phyloP scores from a whole-genome alignment of 495 filamentous ascomycete genomes.

The Penicillium roqueforti region DNA sequence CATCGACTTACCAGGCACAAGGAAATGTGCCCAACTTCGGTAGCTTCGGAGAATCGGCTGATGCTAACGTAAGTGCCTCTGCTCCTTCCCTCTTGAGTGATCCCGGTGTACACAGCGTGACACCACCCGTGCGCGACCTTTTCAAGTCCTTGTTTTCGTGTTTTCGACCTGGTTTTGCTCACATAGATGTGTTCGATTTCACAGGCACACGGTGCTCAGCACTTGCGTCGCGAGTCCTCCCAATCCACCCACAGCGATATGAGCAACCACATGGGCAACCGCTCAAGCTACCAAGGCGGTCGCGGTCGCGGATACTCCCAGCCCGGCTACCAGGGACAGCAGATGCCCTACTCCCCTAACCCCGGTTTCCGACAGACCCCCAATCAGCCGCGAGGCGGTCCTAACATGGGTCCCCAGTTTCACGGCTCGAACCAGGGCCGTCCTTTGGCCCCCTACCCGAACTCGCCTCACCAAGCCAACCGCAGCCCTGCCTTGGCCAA shows the following conservation, averaged over 20 bases:
- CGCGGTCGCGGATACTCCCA: slow-evolving; percentile 66
- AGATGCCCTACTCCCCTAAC: slow-evolving; percentile 64
- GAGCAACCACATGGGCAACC: slow-evolving; percentile 54
- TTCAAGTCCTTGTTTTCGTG: slow-evolving; percentile 6
- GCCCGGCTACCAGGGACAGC: slow-evolving; percentile 50
- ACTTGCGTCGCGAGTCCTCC: slow-evolving; percentile 77
- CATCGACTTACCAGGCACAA: slow-evolving; percentile 61
- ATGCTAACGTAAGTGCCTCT: slow-evolving; percentile 62
- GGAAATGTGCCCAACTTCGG: slow-evolving; percentile 71
- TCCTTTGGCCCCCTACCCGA: slow-evolving; percentile 54
- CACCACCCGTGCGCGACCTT: slow-evolving; percentile 8
- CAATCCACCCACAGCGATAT: slow-evolving; percentile 76
- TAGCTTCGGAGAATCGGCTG: slow-evolving; percentile 62
- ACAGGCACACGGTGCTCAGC: slow-evolving; percentile 63
- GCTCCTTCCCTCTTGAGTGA: slow-evolving; percentile 14
- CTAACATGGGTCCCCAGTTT: slow-evolving; percentile 61
- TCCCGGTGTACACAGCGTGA: neutral
- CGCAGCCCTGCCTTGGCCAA: slow-evolving; percentile 70
- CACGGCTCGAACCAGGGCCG: slow-evolving; percentile 52
- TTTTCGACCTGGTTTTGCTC: slow-evolving; percentile 20
- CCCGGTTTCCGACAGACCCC: slow-evolving; percentile 55
- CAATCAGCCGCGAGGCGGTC: slow-evolving; percentile 60
- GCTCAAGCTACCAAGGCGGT: slow-evolving; percentile 57
- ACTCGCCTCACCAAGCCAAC: slow-evolving; percentile 61
- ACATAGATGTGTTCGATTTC: slow-evolving; percentile 55